Base-by-base conservation (phyloP, 148 eudicot genomes). In the Rhododendron henanense region DNA sequence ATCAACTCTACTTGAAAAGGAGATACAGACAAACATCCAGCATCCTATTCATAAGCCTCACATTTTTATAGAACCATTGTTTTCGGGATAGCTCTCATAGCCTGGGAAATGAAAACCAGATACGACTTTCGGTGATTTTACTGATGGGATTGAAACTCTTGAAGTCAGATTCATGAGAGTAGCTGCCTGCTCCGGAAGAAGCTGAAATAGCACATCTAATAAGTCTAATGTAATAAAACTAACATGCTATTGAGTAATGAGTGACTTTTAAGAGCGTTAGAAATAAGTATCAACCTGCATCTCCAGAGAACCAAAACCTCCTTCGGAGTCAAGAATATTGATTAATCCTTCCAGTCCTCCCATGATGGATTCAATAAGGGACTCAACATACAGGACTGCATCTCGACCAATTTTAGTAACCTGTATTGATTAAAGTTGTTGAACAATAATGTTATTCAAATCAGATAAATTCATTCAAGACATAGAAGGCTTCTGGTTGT, bases 171-270 rank as follows among this genome's bases (percentile, higher is more conserved):
- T 97, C 91, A 95, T 90, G 89, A 92, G 93, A 79, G 90, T 89
- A 88, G 99, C 99, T 87, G 98, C 99, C 90, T 97, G 99, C 89
- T 97, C 99, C 10, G 98, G 99, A 83, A 94, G 94, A 89, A 95
- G 96, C 99, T 97, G 95, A 88, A 85, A 87, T 59, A 82, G 85
- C 53, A 47, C 81, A 73, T 44, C 51, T 7, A 84, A 81, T 92
- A 83, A 89, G 88, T 87, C 75, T 18, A 25, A 85, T 45, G 25
- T 61, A 81, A 41, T 39, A 87, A 9, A 78, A 78, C 31, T 16
- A 31, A 28, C 47, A 69, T 41, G 44, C 28, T 39, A 31, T 71
- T 16, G 39, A 44, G 28, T 39, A 31, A 78, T 16, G 39, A 50
- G 55, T 28, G 77, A 86, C 51, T 50, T 37, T 50, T 45, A 81